Base-by-base conservation (phyloP, 805 yeast genomes). In the Clavispora phyllophila region DNA sequence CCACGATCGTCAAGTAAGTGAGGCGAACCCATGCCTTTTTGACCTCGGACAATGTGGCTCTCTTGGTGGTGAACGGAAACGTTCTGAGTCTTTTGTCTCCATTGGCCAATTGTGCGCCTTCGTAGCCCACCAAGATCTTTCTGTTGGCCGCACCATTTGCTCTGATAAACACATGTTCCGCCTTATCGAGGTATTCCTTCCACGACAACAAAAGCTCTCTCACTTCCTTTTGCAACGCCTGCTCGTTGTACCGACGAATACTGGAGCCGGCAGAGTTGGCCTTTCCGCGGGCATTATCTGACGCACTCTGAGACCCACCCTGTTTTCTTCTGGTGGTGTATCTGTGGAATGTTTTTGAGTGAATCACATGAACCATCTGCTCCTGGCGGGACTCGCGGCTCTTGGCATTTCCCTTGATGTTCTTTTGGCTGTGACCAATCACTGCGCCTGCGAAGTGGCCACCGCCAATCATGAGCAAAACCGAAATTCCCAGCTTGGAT, bases 381-480 rank as follows among this genome's bases (percentile, higher is more conserved):
- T 77, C 79, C 35, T 74, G 68, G n/a, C 75, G 57, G 12, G 75
- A 72, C 41, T 68, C 76, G 26, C 70, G 66, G 32, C 70, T 68
- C 17, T 70, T 75, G 6, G 70, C 67, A 48, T 79, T 79, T 2
- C 88, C 87, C 49, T 75, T 76, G 2, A 75, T 72, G 31, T 68
- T 70, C 39, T 69, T 67, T 19, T 78, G 82, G 38, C 70, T 70
- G 56, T 90, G 97, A 1, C 88, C 79, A 8, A 93, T 73, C 34
- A 93, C 84, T 0, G 96, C 96, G 15, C 93, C 99, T 0, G 98
- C 96, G 69, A 93, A 93, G 65, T 93, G 97, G 33, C 99, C 99
- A 35, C 98, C 97, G 13, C 97, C 97, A 41, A 93, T 78, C 96
- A 93, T 87, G 51, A 93, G 77, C 10, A 93, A 62, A 0, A 95